These are phyloP conservation scores for Phytophthora pistaciae DNA, from an alignment of 352 stramenopile genomes.

Conservation along the genomic window DNA sequence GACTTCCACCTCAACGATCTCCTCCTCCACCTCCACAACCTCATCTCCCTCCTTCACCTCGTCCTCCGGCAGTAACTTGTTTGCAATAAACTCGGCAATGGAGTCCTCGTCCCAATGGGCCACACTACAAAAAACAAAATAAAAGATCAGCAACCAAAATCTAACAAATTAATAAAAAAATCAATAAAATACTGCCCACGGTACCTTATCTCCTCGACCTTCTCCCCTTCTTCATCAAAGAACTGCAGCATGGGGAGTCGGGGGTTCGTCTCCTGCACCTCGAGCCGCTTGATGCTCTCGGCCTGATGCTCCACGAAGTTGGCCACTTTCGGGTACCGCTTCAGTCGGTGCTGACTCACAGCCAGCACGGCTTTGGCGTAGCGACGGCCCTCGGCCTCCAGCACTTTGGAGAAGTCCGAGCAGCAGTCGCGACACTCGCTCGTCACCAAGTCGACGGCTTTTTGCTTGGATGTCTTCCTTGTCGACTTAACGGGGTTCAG, in stretches of 20 bases:
- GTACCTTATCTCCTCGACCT: conserved; percentile 77
- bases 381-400: conserved; percentile 43
- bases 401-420: conserved; percentile 45
- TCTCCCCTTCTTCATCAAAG: conserved; percentile 57
- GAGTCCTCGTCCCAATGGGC: conserved; percentile 78
- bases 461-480: conserved; percentile 6
- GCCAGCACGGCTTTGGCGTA: conserved; percentile 62
- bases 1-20: conserved; percentile 35
- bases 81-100: conserved; percentile 76
- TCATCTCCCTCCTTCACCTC: conserved; percentile 20
- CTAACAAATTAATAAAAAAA: conserved; percentile 2
- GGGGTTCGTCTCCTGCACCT: conserved; percentile 59
- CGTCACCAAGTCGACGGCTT: conserved; percentile 17
- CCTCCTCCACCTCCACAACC: conserved; percentile 6
- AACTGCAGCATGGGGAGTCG: conserved; percentile 72
- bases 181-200: background rate
- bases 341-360: conserved; percentile 61
- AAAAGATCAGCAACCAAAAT: background rate
- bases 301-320: conserved; percentile 74
- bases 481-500: conserved; percentile 21
- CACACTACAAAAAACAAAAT: conserved; percentile 46
- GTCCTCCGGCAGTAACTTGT: conserved; percentile 55
- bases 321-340: conserved; percentile 70
- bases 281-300: conserved; percentile 46
- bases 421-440: conserved; percentile 62